Percentiles rank a stretch among this genome's conserved stretches.
These are phyloP conservation scores for Cairneyella variabilis DNA, from an alignment of 495 filamentous ascomycete genomes.

Conservation along the genomic window DNA sequence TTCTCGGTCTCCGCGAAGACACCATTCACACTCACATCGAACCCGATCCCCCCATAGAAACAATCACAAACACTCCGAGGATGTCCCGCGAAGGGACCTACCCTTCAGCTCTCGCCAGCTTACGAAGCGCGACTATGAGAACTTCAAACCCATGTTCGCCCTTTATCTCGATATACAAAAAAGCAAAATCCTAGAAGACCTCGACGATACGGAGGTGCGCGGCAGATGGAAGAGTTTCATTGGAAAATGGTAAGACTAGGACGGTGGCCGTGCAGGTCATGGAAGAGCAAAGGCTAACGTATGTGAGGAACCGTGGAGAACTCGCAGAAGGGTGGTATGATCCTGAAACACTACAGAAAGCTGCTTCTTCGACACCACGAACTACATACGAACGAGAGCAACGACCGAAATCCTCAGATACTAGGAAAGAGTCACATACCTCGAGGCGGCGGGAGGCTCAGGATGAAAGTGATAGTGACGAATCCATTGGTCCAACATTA, in stretches of 20 bases:
- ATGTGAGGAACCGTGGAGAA: slow-evolving; percentile 81
- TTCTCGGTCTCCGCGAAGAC: slow-evolving; percentile 21
- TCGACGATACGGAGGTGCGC: slow-evolving; percentile 65
- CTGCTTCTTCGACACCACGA: slow-evolving; percentile 26
- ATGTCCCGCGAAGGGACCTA: slow-evolving; percentile 35
- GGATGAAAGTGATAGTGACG: slow-evolving; percentile 45
- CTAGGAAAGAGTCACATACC: too few species aligned
- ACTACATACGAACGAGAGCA: slow-evolving; percentile 13
- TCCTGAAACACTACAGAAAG: slow-evolving; percentile 55
- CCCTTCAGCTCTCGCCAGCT: slow-evolving; percentile 65
- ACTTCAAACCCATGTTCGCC: slow-evolving; percentile 70
- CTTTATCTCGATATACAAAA: slow-evolving; percentile 92
- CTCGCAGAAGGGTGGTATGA: slow-evolving; percentile 94
- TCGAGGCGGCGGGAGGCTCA: too few species aligned
- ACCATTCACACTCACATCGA: slow-evolving; percentile 12
- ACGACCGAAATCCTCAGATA: slow-evolving; percentile 4
- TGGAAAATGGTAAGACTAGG: slow-evolving; percentile 67
- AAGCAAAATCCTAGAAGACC: slow-evolving; percentile 54
- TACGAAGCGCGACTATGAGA: slow-evolving; percentile 57
- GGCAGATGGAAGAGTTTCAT: slow-evolving; percentile 95
- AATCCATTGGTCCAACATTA: slow-evolving; percentile 67
- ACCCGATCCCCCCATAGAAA: slow-evolving; percentile 24
- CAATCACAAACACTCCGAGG: slow-evolving; percentile 14
- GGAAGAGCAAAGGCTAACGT: slow-evolving; percentile 32
- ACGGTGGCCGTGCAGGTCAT: neutral